Conservation (phyloP, 2,329 filamentous ascomycete genomes). For the Cladosporium sp. region DNA sequence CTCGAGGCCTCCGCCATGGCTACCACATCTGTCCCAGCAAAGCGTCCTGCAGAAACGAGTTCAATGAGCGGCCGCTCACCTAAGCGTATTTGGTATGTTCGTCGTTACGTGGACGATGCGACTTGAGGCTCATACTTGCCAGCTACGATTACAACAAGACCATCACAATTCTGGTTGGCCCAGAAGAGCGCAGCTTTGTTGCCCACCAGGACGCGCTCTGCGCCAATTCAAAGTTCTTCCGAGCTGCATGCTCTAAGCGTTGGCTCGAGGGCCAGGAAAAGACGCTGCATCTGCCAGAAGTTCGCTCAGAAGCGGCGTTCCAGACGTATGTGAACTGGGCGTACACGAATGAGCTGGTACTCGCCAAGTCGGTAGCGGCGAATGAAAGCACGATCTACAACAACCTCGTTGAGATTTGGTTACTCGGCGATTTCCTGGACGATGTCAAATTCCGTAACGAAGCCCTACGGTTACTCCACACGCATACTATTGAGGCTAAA, state of each 20-base stretch:
- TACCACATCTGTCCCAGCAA: background rate
- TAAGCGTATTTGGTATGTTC: background rate
- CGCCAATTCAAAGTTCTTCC: conserved; percentile 15
- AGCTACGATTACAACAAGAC: background rate
- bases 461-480: background rate
- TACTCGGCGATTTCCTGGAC: background rate
- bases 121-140: background rate
- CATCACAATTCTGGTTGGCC: conserved; percentile 11
- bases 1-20: background rate
- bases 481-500: background rate
- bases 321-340: conserved; percentile 2
- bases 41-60: background rate
- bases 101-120: background rate
- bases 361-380: background rate
- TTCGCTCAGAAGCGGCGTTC: background rate
- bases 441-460: background rate
- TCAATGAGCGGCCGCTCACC: background rate
- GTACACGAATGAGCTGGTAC: background rate
- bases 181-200: background rate
- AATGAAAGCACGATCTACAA: too few relatives aligned
- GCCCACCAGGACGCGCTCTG: conserved; percentile 12
- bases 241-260: background rate
- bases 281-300: conserved; percentile 13
- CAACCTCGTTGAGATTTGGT: background rate
- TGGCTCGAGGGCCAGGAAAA: conserved; percentile 14